Percentiles rank a stretch among this genome's conserved stretches.
Evolutionary conservation across 257 asterid species (phyloP).

Genomic region (Solanum pinnatisectum): DNA sequence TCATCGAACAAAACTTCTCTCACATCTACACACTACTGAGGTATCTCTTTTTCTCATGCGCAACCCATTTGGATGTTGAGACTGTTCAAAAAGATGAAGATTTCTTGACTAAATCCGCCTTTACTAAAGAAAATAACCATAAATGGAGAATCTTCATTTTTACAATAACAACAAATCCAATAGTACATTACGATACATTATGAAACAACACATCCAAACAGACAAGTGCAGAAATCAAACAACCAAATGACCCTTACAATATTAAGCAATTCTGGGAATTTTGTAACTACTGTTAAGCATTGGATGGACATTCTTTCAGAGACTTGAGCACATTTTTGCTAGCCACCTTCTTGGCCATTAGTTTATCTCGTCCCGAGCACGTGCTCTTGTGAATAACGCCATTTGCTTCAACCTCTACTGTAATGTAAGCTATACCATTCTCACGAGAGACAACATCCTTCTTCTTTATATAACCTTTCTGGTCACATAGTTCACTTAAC

Average conservation of each 20-base stretch:
- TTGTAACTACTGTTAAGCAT: neutral
- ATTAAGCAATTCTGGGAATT: neutral
- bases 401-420: slow-evolving; percentile 49
- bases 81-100: neutral
- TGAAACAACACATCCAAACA: neutral
- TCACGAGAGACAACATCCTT: slow-evolving; percentile 3
- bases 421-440: slow-evolving; percentile 20
- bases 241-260: neutral
- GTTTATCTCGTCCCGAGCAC: slow-evolving; percentile 19
- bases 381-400: slow-evolving; percentile 28
- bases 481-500: slow-evolving; percentile 47
- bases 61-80: too few relatives aligned
- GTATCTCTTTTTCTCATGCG: too few relatives aligned
- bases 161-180: neutral
- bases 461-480: slow-evolving; percentile 18
- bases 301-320: slow-evolving; percentile 10
- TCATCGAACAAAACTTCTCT: too few relatives aligned
- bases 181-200: neutral
- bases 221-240: neutral
- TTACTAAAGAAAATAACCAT: neutral
- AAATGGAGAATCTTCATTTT: neutral
- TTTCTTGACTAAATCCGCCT: neutral
- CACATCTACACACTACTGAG: too few relatives aligned
- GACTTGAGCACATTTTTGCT: slow-evolving; percentile 36
- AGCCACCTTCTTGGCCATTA: slow-evolving; percentile 40